Evolutionary conservation across 2,329 filamentous ascomycete genomes (phyloP).

Genomic region (Penicillium rolfsii): DNA sequence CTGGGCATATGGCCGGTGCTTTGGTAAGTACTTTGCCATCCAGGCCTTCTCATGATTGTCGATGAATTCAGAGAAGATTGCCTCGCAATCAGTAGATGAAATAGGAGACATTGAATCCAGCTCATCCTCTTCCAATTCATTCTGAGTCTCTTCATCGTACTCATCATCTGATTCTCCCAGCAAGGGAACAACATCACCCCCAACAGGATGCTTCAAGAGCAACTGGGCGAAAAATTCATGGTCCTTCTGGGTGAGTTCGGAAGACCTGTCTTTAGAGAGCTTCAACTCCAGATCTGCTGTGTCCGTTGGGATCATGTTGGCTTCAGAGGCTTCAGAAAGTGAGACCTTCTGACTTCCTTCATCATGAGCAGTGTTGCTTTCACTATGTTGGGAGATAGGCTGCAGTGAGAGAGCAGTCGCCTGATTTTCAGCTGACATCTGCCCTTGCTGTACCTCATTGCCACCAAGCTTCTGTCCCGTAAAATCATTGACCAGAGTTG

Average conservation of each 20-base stretch:
- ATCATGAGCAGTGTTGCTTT: neutral
- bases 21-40: slow-evolving; percentile 61
- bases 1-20: slow-evolving; percentile 60
- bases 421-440: neutral
- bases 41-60: slow-evolving; percentile 58
- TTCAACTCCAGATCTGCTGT: no score
- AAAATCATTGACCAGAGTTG: neutral
- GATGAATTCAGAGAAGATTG: slow-evolving; percentile 60
- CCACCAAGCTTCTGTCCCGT: neutral
- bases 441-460: neutral
- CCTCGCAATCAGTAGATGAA: slow-evolving; percentile 52
- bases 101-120: slow-evolving; percentile 40
- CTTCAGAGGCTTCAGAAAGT: neutral
- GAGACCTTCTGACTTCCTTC: neutral
- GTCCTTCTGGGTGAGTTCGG: neutral
- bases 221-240: slow-evolving; percentile 36
- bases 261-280: neutral
- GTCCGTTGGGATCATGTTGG: neutral
- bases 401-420: neutral
- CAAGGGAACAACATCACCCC: slow-evolving; percentile 52
- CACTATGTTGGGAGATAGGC: neutral
- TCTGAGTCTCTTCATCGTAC: slow-evolving; percentile 63
- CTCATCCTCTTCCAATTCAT: slow-evolving; percentile 54
- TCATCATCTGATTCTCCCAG: slow-evolving; percentile 61
- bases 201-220: slow-evolving; percentile 48